Percentiles rank a stretch among this genome's conserved stretches.
Conservation (phyloP, 1,284 basidiomycete genomes). For the Cryptococcus jaspeensis region DNA sequence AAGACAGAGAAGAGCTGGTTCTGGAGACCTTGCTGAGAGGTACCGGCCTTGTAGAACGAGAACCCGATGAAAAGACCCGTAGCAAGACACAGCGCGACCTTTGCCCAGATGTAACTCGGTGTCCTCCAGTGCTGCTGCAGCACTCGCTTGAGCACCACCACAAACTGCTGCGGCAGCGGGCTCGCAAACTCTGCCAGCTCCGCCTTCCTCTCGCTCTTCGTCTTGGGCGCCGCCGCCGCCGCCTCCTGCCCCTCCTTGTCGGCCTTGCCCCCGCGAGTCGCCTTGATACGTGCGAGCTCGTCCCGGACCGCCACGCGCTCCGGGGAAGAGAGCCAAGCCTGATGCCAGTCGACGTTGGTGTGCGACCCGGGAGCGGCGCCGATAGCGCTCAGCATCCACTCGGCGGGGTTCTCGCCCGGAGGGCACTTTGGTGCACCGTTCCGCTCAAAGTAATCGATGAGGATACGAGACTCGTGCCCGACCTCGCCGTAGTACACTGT, state of each 20-base stretch:
- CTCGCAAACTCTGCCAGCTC: slow-evolving; percentile 58
- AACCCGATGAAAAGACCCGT: slow-evolving; percentile 54
- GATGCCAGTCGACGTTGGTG: slow-evolving; percentile 63
- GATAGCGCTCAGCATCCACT: slow-evolving; percentile 58
- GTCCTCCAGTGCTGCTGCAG: slow-evolving; percentile 61
- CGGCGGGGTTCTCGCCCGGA: slow-evolving; percentile 53
- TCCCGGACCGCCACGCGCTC: slow-evolving; percentile 47
- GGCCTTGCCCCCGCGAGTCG: slow-evolving; percentile 13
- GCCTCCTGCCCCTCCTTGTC: slow-evolving; percentile 48
- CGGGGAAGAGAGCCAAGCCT: slow-evolving; percentile 61
- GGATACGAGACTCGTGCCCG: slow-evolving; percentile 53
- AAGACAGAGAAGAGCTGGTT: slow-evolving; percentile 71
- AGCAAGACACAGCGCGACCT: slow-evolving; percentile 56
- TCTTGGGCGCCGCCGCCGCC: slow-evolving; percentile 24
- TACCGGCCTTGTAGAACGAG: slow-evolving; percentile 65
- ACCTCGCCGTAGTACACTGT: slow-evolving; percentile 60
- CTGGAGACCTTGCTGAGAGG: slow-evolving; percentile 69
- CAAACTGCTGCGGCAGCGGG: slow-evolving; percentile 57
- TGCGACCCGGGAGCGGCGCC: slow-evolving; percentile 60
- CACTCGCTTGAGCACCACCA: slow-evolving; percentile 57
- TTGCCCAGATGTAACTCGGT: slow-evolving; percentile 73
- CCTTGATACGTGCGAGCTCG: slow-evolving; percentile 52
- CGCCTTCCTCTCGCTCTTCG: slow-evolving; percentile 21
- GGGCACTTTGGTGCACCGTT: slow-evolving; percentile 51
- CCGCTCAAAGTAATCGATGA: slow-evolving; percentile 56